phyloP scores from a whole-genome alignment of 192 early-diverging fungal species.

The Backusella australiensis region DNA sequence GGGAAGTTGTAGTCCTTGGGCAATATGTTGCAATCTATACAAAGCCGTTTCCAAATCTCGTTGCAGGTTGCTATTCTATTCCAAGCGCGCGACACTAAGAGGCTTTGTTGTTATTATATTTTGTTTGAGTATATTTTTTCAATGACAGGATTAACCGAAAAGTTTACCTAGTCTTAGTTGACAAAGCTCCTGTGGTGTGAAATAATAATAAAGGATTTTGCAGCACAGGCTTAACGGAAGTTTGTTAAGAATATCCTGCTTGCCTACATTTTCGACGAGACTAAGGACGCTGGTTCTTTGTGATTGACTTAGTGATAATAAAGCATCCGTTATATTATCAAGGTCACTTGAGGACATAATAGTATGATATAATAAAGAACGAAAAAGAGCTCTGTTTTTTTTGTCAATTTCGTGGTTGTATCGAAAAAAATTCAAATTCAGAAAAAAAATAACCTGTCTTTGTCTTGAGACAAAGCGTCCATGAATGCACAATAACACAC shows the following conservation, averaged over 20 bases:
- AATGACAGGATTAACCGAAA: neutral
- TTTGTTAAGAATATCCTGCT: neutral
- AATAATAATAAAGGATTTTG: constrained; percentile 1
- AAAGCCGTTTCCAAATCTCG: neutral
- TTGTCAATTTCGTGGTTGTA: no score
- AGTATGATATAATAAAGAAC: neutral
- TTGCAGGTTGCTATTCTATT: constrained; percentile 6
- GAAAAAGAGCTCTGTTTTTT: neutral
- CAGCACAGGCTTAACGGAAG: neutral
- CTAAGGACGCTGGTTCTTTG: neutral
- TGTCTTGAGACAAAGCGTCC: no score
- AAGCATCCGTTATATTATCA: neutral
- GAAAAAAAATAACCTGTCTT: no score
- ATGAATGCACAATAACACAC: no score
- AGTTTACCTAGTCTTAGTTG: constrained; percentile 6
- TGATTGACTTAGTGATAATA: neutral
- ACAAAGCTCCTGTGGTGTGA: constrained; percentile 14
- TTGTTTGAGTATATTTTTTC: neutral
- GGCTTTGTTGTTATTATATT: neutral
- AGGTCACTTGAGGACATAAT: neutral
- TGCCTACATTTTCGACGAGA: neutral
- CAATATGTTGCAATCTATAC: constrained; percentile 9
- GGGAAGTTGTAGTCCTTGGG: neutral
- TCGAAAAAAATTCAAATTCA: no score
- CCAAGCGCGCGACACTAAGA: constrained; percentile 14